Base-by-base conservation (phyloP, 257 asterid genomes). In the Echium plantagineum region DNA sequence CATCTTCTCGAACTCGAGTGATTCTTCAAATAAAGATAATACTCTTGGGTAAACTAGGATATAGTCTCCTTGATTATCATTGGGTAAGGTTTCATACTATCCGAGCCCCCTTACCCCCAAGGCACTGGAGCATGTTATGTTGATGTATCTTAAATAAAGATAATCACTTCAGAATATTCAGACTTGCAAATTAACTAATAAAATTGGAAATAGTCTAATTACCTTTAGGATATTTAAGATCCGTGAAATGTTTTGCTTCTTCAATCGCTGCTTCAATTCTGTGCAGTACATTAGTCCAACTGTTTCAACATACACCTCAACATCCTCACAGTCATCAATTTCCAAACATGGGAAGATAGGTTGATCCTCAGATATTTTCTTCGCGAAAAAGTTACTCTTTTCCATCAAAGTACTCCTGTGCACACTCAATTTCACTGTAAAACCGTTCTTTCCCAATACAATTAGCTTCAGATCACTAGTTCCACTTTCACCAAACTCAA, bases 401-500 rank as follows among this genome's bases (percentile, higher is more conserved):
- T 86, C 93, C 58, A 72, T 55, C 32, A 93, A 74, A 58, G 83
- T 26, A 57, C 73, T 81, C 78, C 83, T 75, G 52, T 93, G 97
- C 63, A 93, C 97, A 65, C 85, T 81, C 89, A 93, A 69, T 74
- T 93, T 89, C 82, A 93, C 98, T 8, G 80, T 51, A 57, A 93
- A 63, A 0, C 97, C 98, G 66, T 84, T 90, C 69, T 80, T 84
- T 61, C 96, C 96, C 0, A 80, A 69, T 74, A 91, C 69, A 64
- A 84, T 84, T 53, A 91, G 78, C 77, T 80, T 84, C 65, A 91
- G 73, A 72, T 91, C 96, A 66, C 98, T 82, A 1, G 87, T 85
- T 56, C 95, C 94, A 22, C 87, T 72, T 63, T 91, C 98, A 30
- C 98, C 98, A 74, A 91, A 91, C 85, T 91, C 96, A 60, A 91